phyloP scores from a whole-genome alignment of 805 yeast genomes.

The Pachysolen tannophilus region DNA sequence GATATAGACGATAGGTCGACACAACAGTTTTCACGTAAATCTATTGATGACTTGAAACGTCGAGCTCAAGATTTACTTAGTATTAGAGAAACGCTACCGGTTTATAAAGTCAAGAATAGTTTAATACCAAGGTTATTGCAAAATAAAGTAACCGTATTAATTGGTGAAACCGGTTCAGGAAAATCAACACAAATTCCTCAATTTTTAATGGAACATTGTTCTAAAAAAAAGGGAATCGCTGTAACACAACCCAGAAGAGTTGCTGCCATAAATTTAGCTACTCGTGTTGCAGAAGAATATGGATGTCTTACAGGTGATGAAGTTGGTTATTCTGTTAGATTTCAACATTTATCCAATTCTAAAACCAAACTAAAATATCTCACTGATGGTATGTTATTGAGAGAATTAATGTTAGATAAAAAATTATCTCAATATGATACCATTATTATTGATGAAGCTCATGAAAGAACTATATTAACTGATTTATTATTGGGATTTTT shows the following conservation, averaged over 20 bases:
- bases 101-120: constrained; percentile 60
- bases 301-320: constrained; percentile 71
- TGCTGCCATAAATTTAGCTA: constrained; percentile 91
- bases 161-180: constrained; percentile 98
- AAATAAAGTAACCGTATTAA: constrained; percentile 67
- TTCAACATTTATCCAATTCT: constrained; percentile 56
- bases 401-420: constrained; percentile 81
- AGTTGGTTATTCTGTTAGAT: constrained; percentile 92
- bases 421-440: constrained; percentile 59
- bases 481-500: constrained; percentile 86
- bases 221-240: constrained; percentile 49
- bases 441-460: constrained; percentile 91
- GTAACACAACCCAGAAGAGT: constrained; percentile 97
- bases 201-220: constrained; percentile 50
- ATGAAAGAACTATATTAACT: constrained; percentile 89
- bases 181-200: constrained; percentile 97
- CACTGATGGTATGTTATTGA: constrained; percentile 94
- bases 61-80: constrained; percentile 38
- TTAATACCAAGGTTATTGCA: constrained; percentile 45
- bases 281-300: constrained; percentile 84
- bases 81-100: constrained; percentile 59
- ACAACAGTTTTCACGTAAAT: constrained; percentile 6
- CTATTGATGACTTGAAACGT: constrained; percentile 12
- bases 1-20: constrained; percentile 10
- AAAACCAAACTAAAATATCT: constrained; percentile 73